A percentile compares a stretch with the other conserved stretches of the same genome.
These are phyloP conservation scores for Phanerochaete carnosa DNA, from an alignment of 768 basidiomycete species.

Conservation along the genomic window DNA sequence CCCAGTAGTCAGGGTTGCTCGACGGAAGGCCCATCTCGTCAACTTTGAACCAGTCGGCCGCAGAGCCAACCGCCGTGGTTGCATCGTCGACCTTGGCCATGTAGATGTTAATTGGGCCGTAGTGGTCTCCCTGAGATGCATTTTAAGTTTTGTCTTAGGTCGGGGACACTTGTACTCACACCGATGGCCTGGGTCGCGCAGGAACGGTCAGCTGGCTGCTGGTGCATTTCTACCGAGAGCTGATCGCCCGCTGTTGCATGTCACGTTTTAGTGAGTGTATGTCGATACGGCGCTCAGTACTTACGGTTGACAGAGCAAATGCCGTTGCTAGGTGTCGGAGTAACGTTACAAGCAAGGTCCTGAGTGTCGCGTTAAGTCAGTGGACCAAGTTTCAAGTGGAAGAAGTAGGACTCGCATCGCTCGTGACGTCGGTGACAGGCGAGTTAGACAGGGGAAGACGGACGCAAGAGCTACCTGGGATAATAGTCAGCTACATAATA, in stretches of 20 bases:
- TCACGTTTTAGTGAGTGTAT: not conserved
- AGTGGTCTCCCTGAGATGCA: conserved; percentile 36
- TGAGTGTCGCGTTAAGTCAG: conserved; percentile 12
- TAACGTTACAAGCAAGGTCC: conserved; percentile 50
- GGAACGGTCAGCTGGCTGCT: conserved; percentile 43
- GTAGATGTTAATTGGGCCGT: conserved; percentile 46
- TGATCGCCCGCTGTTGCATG: conserved; percentile 36
- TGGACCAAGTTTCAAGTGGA: too few species aligned
- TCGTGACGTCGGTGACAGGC: conserved; percentile 41
- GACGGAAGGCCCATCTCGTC: conserved; percentile 46
- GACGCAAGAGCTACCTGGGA: conserved; percentile 35
- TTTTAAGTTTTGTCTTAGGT: not conserved
- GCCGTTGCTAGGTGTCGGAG: conserved; percentile 29
- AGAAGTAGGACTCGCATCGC: conserved; percentile 26
- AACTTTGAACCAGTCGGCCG: conserved; percentile 49
- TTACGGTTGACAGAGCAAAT: conserved; percentile 41
- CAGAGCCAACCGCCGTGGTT: conserved; percentile 38
- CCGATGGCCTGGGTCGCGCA: conserved; percentile 49
- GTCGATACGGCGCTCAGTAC: conserved; percentile 8
- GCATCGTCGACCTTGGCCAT: conserved; percentile 48
- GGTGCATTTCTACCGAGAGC: conserved; percentile 54
- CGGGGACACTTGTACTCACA: not conserved
- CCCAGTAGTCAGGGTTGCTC: conserved; percentile 45
- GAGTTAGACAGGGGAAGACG: conserved; percentile 43
- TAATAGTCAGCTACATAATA: not conserved